Evolutionary conservation across 257 asterid genomes (phyloP), one percentile per base, ranked within the genome.

Genomic region (Mentha longifolia): DNA sequence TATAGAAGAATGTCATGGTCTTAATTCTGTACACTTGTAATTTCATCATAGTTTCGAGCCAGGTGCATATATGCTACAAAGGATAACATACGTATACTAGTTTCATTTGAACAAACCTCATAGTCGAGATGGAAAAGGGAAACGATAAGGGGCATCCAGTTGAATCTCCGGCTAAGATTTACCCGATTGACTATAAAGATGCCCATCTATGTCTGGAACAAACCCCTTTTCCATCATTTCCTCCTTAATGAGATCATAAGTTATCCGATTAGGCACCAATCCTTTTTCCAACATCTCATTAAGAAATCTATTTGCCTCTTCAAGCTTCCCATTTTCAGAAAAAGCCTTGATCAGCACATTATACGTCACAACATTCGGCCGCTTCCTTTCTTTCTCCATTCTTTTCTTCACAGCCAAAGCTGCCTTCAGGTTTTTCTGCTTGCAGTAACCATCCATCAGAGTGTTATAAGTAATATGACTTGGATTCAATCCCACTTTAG

Each of bases 271-370:
- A 42, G 98, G 97, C 47, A 82, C 82, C 76, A 94, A 74, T 51
- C 99, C 99, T 74, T 84, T 94, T 86, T 88, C 99, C 88, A 91
- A 71, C 99, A 91, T 91, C 90, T 91, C 96, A 30, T 91, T 91
- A 59, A 94, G 88, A 78, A 78, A 74, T 16, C 55, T 25, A 42
- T 91, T 89, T 47, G 99, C 97, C 72, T 86, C 87, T 70, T 89
- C 92, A 74, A 89, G 71, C 74, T 85, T 89, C 42, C 83, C 83
- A 12, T 80, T 81, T 75, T 77, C 85, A 65, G 90, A 81, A 59
- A 84, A 86, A 20, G 95, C 97, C 76, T 80, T 89, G 65, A 94
- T 91, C 85, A 94, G 76, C 65, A 89, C 78, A 54, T 94, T 91
- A 78, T 81, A 94, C 33, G 97, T 87, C 70, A 78, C 91, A 10